phyloP scores from a whole-genome alignment of 306 rosid species.

The Carpinus viminea region DNA sequence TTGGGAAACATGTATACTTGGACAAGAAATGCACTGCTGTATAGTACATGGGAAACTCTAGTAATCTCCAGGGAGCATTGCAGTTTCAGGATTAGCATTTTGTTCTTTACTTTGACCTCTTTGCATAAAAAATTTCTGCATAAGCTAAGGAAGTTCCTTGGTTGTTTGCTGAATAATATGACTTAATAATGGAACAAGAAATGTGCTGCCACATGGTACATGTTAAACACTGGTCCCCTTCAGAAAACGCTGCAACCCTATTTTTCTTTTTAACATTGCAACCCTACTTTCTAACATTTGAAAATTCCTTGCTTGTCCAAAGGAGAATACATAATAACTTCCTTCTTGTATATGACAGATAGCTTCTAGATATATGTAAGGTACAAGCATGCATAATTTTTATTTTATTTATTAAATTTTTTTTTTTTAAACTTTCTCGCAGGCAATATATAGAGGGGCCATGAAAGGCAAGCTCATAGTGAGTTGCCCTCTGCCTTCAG shows the following conservation, averaged over 20 bases:
- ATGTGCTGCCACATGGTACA: background rate
- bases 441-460: conserved; percentile 85
- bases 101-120: background rate
- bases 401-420: background rate
- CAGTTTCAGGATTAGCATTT: background rate
- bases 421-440: conserved; percentile 23
- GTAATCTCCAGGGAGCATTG: background rate
- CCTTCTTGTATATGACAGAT: background rate
- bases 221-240: background rate
- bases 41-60: background rate
- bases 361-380: background rate
- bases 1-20: background rate
- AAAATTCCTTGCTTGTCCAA: background rate
- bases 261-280: background rate
- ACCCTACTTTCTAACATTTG: no score
- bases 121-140: background rate
- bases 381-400: conserved; percentile 7
- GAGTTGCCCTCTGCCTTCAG: conserved; percentile 67
- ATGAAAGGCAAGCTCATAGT: conserved; percentile 91
- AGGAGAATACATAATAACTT: background rate
- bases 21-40: background rate
- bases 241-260: background rate
- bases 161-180: background rate
- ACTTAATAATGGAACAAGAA: background rate
- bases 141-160: background rate